phyloP scores from a whole-genome alignment of 2,329 filamentous ascomycete species.

The Cladosporium sp. region DNA sequence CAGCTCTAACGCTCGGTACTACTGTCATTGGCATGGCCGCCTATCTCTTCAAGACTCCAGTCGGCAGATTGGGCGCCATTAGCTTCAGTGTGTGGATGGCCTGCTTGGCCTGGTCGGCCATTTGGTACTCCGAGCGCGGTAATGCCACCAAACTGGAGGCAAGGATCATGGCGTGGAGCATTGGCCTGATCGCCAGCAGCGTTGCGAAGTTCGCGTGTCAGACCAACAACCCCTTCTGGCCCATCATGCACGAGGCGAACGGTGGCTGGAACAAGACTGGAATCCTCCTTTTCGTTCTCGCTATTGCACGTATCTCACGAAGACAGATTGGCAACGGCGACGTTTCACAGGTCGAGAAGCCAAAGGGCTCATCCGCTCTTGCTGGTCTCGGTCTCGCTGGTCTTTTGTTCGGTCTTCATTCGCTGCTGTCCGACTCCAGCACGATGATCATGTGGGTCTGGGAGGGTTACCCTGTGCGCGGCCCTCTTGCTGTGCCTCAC shows the following conservation, averaged over 20 bases:
- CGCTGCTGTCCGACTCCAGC: constrained; percentile 89
- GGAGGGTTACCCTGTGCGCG: constrained; percentile 89
- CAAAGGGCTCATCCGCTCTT: constrained; percentile 64
- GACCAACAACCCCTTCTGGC: constrained; percentile 97
- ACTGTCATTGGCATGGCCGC: constrained; percentile 75
- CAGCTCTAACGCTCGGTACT: constrained; percentile 65
- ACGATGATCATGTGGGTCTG: constrained; percentile 99
- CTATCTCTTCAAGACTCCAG: constrained; percentile 70
- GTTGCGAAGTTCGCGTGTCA: constrained; percentile 88
- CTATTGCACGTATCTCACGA: constrained; percentile 61
- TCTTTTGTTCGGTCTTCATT: constrained; percentile 84
- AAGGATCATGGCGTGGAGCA: constrained; percentile 72
- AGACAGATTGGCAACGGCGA: constrained; percentile 10
- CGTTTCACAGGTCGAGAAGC: constrained; percentile 49
- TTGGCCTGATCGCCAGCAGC: constrained; percentile 80
- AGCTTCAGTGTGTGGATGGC: constrained; percentile 76
- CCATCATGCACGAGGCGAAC: constrained; percentile 82
- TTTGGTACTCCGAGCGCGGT: constrained; percentile 71
- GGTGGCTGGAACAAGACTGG: constrained; percentile 90
- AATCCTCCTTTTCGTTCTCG: constrained; percentile 68
- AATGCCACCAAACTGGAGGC: constrained; percentile 74
- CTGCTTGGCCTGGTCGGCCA: constrained; percentile 79
- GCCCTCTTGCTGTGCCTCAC: constrained; percentile 83
- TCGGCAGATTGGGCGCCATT: constrained; percentile 72
- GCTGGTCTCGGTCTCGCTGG: constrained; percentile 76